A percentile compares a stretch with the other conserved stretches of the same genome.
Conservation (phyloP, 306 rosid species). For the Prunus mira region DNA sequence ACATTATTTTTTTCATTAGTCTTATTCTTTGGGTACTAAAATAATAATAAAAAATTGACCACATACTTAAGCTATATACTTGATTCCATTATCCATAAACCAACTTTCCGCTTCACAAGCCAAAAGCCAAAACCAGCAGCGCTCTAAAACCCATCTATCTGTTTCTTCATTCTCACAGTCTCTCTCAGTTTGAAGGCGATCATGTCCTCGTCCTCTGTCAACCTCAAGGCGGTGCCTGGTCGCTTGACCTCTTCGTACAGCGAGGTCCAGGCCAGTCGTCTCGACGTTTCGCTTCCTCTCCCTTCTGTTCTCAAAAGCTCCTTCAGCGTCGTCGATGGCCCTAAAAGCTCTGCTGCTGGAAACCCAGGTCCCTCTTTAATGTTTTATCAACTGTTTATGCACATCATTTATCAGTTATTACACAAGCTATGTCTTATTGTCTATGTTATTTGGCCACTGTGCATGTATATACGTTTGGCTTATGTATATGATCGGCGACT, state of each 20-base stretch:
- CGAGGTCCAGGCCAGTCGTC: constrained; percentile 71
- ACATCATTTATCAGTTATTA: too few species aligned
- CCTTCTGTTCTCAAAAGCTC: constrained; percentile 63
- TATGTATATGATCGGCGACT: too few species aligned
- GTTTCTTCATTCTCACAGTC: not conserved
- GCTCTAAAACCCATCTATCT: not conserved
- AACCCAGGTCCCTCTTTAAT: constrained; percentile 53
- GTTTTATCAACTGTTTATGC: not conserved
- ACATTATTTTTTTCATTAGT: too few species aligned
- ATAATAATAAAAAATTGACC: too few species aligned
- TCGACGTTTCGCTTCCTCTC: constrained; percentile 61
- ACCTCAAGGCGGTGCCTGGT: constrained; percentile 42
- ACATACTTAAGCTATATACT: too few species aligned
- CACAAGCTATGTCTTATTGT: not conserved
- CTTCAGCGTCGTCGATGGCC: constrained; percentile 68
- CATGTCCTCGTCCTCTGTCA: constrained; percentile 29
- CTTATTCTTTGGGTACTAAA: too few species aligned
- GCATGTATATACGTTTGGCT: too few species aligned
- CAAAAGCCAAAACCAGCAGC: not conserved
- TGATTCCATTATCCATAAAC: not conserved
- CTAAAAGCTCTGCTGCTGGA: constrained; percentile 79
- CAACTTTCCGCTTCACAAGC: constrained; percentile 2
- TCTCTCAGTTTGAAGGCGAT: not conserved
- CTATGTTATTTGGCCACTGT: too few species aligned
- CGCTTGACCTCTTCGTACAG: constrained; percentile 65